phyloP scores from a whole-genome alignment of 2,329 filamentous ascomycete genomes.

The Diplodia scrobiculata region DNA sequence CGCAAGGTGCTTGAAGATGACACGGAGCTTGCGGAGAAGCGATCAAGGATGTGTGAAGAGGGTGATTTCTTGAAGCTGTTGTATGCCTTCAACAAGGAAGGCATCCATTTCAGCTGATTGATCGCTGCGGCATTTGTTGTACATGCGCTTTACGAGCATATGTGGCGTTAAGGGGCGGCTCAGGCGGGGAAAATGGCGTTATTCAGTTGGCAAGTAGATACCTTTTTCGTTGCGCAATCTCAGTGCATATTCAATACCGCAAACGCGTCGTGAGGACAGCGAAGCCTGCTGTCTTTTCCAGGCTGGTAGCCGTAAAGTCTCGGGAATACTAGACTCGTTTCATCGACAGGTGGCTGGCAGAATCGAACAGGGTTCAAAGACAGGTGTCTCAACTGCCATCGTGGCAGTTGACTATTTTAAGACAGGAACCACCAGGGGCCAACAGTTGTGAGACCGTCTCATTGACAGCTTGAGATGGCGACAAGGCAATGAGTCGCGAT shows the following conservation, averaged over 20 bases:
- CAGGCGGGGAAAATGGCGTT: slow-evolving; percentile 2
- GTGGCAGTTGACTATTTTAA: too few relatives aligned
- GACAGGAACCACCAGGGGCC: too few relatives aligned
- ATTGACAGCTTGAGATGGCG: neutral
- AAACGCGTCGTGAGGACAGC: neutral
- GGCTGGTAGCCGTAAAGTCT: too few relatives aligned
- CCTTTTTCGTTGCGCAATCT: slow-evolving; percentile 1
- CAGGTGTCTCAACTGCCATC: too few relatives aligned
- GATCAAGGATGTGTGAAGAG: slow-evolving; percentile 85
- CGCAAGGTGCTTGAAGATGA: slow-evolving; percentile 78
- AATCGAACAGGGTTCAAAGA: too few relatives aligned
- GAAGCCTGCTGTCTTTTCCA: too few relatives aligned
- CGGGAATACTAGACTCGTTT: too few relatives aligned
- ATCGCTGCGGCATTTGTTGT: neutral
- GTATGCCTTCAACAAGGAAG: slow-evolving; percentile 84
- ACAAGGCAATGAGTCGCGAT: neutral
- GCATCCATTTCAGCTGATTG: slow-evolving; percentile 78
- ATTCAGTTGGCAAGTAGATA: slow-evolving; percentile 20
- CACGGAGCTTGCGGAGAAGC: slow-evolving; percentile 77
- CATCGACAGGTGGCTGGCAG: too few relatives aligned
- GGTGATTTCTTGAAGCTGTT: slow-evolving; percentile 85
- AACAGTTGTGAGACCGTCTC: neutral
- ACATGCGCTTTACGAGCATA: slow-evolving; percentile 50
- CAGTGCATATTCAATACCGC: neutral
- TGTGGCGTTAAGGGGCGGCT: slow-evolving; percentile 8